phyloP scores from a whole-genome alignment of 441 rosid genomes.

The Aleurites moluccanus region DNA sequence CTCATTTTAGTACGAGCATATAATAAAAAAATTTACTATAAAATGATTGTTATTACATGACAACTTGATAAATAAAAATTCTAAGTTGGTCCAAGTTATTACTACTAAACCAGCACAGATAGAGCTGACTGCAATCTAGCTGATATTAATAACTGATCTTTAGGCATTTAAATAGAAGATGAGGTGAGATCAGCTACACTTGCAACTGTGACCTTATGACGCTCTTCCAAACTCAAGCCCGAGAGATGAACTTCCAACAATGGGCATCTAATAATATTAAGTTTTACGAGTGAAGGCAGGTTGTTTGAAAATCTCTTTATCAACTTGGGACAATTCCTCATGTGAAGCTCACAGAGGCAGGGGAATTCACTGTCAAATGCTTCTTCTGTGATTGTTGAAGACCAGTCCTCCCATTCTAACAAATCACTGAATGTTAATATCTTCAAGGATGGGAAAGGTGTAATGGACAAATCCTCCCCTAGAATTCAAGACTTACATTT shows the following conservation, averaged over 20 bases:
- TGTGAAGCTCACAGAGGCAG: slow-evolving; percentile 18
- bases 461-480: background rate
- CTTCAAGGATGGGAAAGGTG: slow-evolving; percentile 15
- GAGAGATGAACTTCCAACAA: background rate
- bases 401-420: slow-evolving; percentile 19
- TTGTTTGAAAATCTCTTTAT: background rate
- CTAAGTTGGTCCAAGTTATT: too few relatives aligned
- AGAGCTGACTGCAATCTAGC: too few relatives aligned
- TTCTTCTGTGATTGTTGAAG: slow-evolving; percentile 5
- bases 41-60: too few relatives aligned
- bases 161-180: too few relatives aligned
- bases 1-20: background rate
- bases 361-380: slow-evolving; percentile 23
- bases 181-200: background rate
- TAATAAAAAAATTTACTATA: background rate
- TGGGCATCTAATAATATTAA: slow-evolving; percentile 18
- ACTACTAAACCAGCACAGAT: too few relatives aligned
- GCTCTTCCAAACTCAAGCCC: slow-evolving; percentile 16
- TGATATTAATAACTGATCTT: too few relatives aligned
- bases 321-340: slow-evolving; percentile 21
- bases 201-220: background rate
- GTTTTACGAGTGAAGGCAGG: slow-evolving; percentile 10
- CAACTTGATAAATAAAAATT: too few relatives aligned
- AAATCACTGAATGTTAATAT: background rate
- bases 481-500: slow-evolving; percentile 10